A percentile compares a stretch with the other conserved stretches of the same genome.
These are phyloP conservation scores for Yamadazyma phyllophila DNA, from an alignment of 805 yeast species.

Conservation along the genomic window DNA sequence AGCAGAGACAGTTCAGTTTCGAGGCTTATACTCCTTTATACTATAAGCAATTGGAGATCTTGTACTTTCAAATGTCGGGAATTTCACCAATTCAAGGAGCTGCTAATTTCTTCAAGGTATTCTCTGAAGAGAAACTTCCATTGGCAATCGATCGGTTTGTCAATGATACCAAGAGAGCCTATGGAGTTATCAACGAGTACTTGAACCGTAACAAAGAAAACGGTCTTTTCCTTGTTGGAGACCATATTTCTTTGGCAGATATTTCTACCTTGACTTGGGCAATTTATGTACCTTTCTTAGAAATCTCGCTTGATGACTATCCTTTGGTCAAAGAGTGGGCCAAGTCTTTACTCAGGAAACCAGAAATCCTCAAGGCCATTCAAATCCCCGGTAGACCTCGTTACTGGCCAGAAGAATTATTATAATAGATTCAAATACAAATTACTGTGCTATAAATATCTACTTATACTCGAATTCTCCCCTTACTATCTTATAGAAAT, in stretches of 20 bases:
- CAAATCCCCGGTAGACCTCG: conserved; percentile 15
- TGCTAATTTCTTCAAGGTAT: conserved; percentile 44
- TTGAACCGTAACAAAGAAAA: conserved; percentile 46
- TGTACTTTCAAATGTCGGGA: conserved; percentile 54
- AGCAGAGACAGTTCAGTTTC: conserved; percentile 45
- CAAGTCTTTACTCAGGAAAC: conserved; percentile 27
- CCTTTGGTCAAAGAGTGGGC: conserved; percentile 44
- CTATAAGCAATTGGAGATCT: conserved; percentile 53
- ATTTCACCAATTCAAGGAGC: conserved; percentile 65
- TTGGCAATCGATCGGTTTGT: conserved; percentile 53
- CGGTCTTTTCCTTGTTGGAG: conserved; percentile 52
- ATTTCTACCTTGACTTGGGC: conserved; percentile 49
- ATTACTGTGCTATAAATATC: too few relatives aligned
- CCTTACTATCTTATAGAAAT: background rate
- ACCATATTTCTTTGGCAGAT: conserved; percentile 59
- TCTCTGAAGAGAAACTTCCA: conserved; percentile 49
- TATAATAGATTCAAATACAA: too few relatives aligned
- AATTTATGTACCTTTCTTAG: conserved; percentile 10
- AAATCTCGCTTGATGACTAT: conserved; percentile 35
- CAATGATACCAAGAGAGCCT: conserved; percentile 51
- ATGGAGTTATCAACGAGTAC: conserved; percentile 52
- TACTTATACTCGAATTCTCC: background rate
- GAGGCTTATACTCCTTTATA: conserved; percentile 37
- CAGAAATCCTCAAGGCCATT: conserved; percentile 33
- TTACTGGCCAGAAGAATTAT: conserved; percentile 4